These are phyloP conservation scores for Coniochaeta sp. DNA, from an alignment of 2,329 filamentous ascomycete species.

Conservation along the genomic window DNA sequence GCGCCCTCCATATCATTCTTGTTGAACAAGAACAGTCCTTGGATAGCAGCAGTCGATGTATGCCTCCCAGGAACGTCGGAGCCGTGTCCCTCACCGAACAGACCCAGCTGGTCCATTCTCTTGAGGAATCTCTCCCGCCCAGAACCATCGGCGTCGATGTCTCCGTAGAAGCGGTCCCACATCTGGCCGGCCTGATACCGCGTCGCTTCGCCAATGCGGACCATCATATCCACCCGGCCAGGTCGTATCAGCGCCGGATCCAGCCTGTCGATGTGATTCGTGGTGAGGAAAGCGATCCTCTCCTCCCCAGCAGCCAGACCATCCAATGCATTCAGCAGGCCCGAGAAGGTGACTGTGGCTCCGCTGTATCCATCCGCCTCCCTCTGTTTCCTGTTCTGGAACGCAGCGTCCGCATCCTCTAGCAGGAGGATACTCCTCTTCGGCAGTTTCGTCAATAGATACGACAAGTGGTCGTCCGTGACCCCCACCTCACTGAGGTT, in stretches of 20 bases:
- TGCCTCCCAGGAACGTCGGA: conserved; percentile 37
- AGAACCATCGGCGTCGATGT: conserved; percentile 59
- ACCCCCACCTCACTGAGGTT: conserved; percentile 86
- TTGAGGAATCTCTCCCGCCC: conserved; percentile 64
- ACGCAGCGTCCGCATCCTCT: conserved; percentile 89
- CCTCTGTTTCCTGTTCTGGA: conserved; percentile 69
- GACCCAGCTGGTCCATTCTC: conserved; percentile 60
- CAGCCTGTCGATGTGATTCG: conserved; percentile 85
- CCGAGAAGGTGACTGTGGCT: conserved; percentile 89
- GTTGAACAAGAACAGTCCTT: conserved; percentile 92
- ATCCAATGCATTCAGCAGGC: conserved; percentile 77
- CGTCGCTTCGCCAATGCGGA: conserved; percentile 82
- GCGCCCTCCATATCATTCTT: conserved; percentile 86
- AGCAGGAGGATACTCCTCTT: conserved; percentile 74
- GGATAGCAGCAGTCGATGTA: conserved; percentile 85
- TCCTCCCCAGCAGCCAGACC: conserved; percentile 94
- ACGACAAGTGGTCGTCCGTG: conserved; percentile 82
- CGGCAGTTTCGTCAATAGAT: conserved; percentile 78
- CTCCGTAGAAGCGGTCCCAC: conserved; percentile 93
- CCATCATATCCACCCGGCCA: conserved; percentile 88
- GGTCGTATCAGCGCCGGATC: conserved; percentile 86
- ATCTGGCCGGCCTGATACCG: conserved; percentile 77
- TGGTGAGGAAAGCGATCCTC: conserved; percentile 87
- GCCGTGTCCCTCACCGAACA: conserved; percentile 54
- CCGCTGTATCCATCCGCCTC: conserved; percentile 80